Evolutionary conservation across 176 grass and related monocot species (phyloP), one percentile per base, ranked within the genome.

Genomic region (Musa acuminata): DNA sequence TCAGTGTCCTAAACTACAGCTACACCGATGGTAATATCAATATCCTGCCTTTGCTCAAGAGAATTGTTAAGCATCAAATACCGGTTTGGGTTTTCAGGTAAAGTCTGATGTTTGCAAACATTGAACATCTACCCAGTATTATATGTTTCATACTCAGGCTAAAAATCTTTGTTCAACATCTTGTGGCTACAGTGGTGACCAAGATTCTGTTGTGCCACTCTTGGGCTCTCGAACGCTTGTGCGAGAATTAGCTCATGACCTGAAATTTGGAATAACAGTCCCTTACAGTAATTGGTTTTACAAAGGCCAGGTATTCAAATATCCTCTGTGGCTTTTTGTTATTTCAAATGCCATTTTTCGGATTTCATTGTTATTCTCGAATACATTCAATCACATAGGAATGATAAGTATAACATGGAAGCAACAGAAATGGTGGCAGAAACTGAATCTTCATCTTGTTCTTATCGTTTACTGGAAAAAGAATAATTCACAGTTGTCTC

Each of bases 121-220:
- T 43, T 43, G 8, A 60, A 60, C 19, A 8, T 60, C 3, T 21
- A n/a, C 14, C 57, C 19, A 21, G 57, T 20, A 1, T 21, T 70
- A 9, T 70, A 14, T 43, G 3, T n/a, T 20, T 50, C 64, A 43
- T 29, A 2, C 25, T 51, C 1, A 1, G 24, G 8, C 8, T 8
- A 0, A 10, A 49, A 69, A 27, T 1, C 27, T 50, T 49, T 69
- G 35, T 13, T 50, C n/a, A 8, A 9, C 75, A 11, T 74, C 25
- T 58, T 57, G 57, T 10, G 64, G 3, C 23, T 80, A 50, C 84
- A 99, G 95, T 19, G 95, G 95, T 1, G 95, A 99, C 75, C 95
- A 99, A 94, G 95, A 99, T 72, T 99, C 95, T 2, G 95, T 99
- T 2, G 95, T 99, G 62, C 95, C 95, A 22, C 82, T 94, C 55